Evolutionary conservation across 352 stramenopile species (phyloP).

Genomic region (Phytophthora cactorum): DNA sequence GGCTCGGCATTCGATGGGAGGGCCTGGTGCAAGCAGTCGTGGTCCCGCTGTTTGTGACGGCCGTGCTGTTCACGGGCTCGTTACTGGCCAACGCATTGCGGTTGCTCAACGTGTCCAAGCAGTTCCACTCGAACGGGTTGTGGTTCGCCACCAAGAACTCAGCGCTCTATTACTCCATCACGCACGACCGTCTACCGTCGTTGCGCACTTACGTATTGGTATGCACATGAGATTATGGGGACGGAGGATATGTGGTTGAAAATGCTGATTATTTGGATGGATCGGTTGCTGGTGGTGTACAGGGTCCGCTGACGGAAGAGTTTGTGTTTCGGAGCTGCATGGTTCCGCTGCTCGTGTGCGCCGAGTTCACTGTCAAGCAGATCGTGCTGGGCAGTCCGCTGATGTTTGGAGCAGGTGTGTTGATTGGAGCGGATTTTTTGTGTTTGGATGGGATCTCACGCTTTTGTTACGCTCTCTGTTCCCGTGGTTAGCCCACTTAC

Average conservation of each 20-base stretch:
- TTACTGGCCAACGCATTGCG: slow-evolving; percentile 76
- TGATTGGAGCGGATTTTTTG: slow-evolving; percentile 10
- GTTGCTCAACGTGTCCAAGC: slow-evolving; percentile 78
- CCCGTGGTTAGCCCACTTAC: slow-evolving; percentile 72
- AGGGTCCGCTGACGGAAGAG: slow-evolving; percentile 94
- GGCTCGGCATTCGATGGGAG: slow-evolving; percentile 81
- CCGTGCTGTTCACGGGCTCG: slow-evolving; percentile 80
- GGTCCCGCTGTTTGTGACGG: slow-evolving; percentile 71
- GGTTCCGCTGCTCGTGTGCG: slow-evolving; percentile 89
- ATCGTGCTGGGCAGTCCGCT: slow-evolving; percentile 90
- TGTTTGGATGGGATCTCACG: slow-evolving; percentile 7
- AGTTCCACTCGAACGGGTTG: slow-evolving; percentile 73
- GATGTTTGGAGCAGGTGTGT: slow-evolving; percentile 94
- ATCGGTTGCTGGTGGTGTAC: slow-evolving; percentile 8
- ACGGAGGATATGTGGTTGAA: not conserved
- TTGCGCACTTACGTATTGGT: slow-evolving; percentile 87
- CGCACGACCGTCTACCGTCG: slow-evolving; percentile 73
- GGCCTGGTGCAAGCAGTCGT: slow-evolving; percentile 61
- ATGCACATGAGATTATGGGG: slow-evolving; percentile 13
- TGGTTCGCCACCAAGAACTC: slow-evolving; percentile 89
- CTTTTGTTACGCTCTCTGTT: slow-evolving; percentile 3
- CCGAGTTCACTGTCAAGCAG: slow-evolving; percentile 77
- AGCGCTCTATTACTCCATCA: slow-evolving; percentile 78
- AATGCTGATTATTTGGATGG: slow-evolving; percentile 8
- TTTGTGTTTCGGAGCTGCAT: slow-evolving; percentile 96